phyloP scores from a whole-genome alignment of 306 rosid genomes.

The Acacia acuminata region DNA sequence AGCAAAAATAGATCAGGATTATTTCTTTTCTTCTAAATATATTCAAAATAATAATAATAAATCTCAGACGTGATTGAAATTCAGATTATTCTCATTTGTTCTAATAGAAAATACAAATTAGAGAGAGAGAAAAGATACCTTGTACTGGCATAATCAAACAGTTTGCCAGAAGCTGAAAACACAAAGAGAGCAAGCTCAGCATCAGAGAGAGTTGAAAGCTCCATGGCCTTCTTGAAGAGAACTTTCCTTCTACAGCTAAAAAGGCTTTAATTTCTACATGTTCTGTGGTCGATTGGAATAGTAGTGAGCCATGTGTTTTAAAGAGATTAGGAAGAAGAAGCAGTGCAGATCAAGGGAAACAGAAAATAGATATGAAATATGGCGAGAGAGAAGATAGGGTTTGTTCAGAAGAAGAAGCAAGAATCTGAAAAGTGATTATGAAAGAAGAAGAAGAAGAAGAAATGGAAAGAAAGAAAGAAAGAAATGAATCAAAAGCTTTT shows the following conservation, averaged over 20 bases:
- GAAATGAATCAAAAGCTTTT: not conserved
- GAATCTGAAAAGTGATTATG: not conserved
- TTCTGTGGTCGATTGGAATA: not conserved
- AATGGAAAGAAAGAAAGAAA: no score
- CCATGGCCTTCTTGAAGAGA: not conserved
- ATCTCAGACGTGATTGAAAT: not conserved
- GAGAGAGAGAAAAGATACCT: conserved; percentile 27
- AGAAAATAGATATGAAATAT: not conserved
- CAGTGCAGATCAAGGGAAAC: not conserved
- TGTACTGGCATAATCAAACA: conserved; percentile 37
- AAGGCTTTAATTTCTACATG: not conserved
- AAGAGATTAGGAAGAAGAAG: not conserved
- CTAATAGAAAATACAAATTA: not conserved
- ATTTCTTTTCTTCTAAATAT: not conserved
- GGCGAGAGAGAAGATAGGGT: not conserved
- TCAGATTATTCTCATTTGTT: not conserved
- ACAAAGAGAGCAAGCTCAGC: conserved; percentile 1
- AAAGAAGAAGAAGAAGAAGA: no score
- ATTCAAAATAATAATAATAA: no score
- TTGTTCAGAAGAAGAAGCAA: not conserved
- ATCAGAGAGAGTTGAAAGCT: not conserved
- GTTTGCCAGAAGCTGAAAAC: conserved; percentile 37
- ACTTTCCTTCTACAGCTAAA: not conserved
- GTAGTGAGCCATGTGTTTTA: not conserved
- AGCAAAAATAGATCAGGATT: not conserved